Evolutionary conservation across 2,329 filamentous ascomycete genomes (phyloP), one percentile per base, ranked within the genome.

Genomic region (Pseudogymnoascus sp.): DNA sequence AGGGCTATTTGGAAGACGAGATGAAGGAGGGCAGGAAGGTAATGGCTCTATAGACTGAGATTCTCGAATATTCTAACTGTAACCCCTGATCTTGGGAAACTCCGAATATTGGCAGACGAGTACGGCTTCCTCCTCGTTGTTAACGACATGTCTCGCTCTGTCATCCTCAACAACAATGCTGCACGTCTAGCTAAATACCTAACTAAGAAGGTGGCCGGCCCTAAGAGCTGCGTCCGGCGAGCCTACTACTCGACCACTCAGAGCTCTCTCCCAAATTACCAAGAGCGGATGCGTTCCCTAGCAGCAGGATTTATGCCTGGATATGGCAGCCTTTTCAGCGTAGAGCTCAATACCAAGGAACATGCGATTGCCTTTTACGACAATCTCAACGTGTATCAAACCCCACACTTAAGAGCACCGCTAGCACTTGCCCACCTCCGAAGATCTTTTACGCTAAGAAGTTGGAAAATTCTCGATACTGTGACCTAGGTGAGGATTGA

Each of bases 361-460:
- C 64, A 73, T 0, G 76, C 80, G 0, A 69, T 65, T 2, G 76
- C 77, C 0, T 85, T 85, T 65, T 83, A 82, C 67, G 76, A 85
- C 63, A 73, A 71, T 29, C 69, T 81, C 5, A 74, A 78, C 13
- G 76, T 83, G 63, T 80, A 81, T 67, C 75, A 78, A 1, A 81
- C 81, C 0, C 82, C 82, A 1, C 81, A 84, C 67, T 73, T 85
- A 0, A 82, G 81, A 0, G 82, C 80, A 0, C 80, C 81, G 66
- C 72, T 78, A 61, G 83, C 81, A 8, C 72, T 85, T 2, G 76
- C 76, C 74, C 80, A 0, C 83, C 82, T 67, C 79, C 77, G 26
- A 68, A 64, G 61, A 64, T 33, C 0, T 3, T 69, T 11, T 70
- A 70, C 65, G 65, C 64, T 13, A 64, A 64, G 24, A 59, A 67